These are phyloP conservation scores for Pyrenopolyporus hunteri DNA, from an alignment of 495 filamentous ascomycete genomes.

Conservation along the genomic window DNA sequence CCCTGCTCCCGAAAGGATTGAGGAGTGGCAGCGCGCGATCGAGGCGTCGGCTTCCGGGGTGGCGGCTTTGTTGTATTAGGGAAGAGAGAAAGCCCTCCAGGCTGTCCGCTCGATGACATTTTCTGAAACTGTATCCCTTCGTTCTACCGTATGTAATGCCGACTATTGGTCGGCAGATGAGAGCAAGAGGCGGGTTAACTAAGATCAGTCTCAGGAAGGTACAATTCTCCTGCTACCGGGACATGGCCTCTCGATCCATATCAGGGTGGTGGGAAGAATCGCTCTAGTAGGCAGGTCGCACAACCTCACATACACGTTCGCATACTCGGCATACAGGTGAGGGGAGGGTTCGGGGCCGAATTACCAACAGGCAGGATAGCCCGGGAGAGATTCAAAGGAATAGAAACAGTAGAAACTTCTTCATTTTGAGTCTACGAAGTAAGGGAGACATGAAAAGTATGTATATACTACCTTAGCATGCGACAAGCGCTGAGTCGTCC, in stretches of 20 bases:
- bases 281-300: constrained; percentile 19
- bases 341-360: background rate
- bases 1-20: constrained; percentile 45
- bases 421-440: constrained; percentile 11
- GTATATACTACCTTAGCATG: constrained; percentile 31
- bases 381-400: constrained; percentile 11
- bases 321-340: constrained; percentile 6
- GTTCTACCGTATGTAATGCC: background rate
- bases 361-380: constrained; percentile 21
- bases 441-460: constrained; percentile 31
- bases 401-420: constrained; percentile 26
- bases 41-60: constrained; percentile 47
- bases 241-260: constrained; percentile 19
- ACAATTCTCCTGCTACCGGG: constrained; percentile 21
- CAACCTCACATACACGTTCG: constrained; percentile 9
- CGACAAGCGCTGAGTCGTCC: constrained; percentile 29
- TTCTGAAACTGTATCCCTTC: constrained; percentile 13
- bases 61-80: constrained; percentile 46
- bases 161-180: constrained; percentile 8
- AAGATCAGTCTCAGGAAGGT: constrained; percentile 4
- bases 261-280: constrained; percentile 6
- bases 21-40: constrained; percentile 47
- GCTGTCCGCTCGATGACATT: constrained; percentile 44
- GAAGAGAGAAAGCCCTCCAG: constrained; percentile 59
- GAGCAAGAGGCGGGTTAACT: background rate